A percentile compares a stretch with the other conserved stretches of the same genome.
Evolutionary conservation across 345 rosid species (phyloP).

Genomic region (Pistacia integerrima): DNA sequence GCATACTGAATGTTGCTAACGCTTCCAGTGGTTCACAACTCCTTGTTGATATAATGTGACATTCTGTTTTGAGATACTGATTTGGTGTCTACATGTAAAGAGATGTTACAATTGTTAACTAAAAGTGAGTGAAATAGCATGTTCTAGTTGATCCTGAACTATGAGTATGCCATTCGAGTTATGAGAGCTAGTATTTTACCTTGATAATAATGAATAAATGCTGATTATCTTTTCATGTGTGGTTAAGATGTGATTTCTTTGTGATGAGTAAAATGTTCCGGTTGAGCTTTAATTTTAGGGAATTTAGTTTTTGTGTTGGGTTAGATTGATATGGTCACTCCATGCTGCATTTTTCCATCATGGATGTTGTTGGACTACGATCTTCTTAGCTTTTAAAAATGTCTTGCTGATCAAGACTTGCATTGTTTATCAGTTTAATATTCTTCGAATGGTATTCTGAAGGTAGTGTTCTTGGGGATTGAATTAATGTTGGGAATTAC

Average conservation of each 20-base stretch:
- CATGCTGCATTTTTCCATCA: not conserved
- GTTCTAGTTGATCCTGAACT: not conserved
- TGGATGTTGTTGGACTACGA: not conserved
- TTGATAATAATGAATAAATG: not conserved
- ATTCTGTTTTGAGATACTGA: slow-evolving; percentile 4
- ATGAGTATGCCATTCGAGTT: not conserved
- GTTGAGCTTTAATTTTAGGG: not conserved
- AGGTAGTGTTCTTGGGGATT: not conserved
- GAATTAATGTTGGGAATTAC: not conserved
- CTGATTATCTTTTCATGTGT: not conserved
- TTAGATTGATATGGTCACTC: slow-evolving; percentile 1
- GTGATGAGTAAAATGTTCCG: not conserved
- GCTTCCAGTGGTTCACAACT: not conserved
- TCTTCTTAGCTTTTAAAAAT: too few species aligned
- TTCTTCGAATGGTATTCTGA: not conserved
- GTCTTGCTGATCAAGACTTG: slow-evolving; percentile 10
- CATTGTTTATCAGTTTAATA: not conserved
- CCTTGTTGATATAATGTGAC: not conserved
- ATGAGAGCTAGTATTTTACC: not conserved
- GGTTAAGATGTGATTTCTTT: not conserved
- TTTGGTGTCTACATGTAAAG: not conserved
- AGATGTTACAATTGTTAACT: not conserved
- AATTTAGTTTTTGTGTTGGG: not conserved
- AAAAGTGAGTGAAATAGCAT: not conserved
- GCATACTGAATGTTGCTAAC: not conserved